Percentiles rank a stretch among this genome's conserved stretches.
Conservation (phyloP, 2,329 filamentous ascomycete species). For the Colletotrichum sp. region DNA sequence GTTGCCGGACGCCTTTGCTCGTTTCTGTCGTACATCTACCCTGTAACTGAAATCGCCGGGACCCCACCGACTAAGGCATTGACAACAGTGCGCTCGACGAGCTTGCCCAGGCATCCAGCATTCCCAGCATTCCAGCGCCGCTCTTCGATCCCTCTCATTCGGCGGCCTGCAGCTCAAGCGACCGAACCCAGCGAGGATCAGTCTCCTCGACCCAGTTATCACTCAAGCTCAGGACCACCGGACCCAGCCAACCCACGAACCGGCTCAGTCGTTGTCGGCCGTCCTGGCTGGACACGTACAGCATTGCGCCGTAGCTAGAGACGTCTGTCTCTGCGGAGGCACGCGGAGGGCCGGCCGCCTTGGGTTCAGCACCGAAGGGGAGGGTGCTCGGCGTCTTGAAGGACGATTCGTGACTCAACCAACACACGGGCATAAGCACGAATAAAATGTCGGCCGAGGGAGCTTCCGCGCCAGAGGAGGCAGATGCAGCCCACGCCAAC, state of each 20-base stretch:
- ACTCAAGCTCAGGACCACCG: slow-evolving; percentile 15
- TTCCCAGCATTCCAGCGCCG: slow-evolving; percentile 9
- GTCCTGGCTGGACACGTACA: slow-evolving; percentile 2
- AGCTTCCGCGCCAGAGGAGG: neutral
- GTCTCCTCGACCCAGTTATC: slow-evolving; percentile 15
- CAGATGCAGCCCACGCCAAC: neutral
- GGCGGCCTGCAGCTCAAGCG: neutral
- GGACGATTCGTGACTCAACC: neutral
- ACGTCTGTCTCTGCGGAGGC: neutral
- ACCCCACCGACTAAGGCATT: slow-evolving; percentile 16
- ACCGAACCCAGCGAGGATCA: slow-evolving; percentile 19
- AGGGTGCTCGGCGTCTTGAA: neutral
- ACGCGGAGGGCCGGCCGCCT: neutral
- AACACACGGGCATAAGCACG: neutral
- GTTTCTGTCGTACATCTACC: neutral
- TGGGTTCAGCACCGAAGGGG: neutral
- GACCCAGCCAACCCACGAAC: slow-evolving; percentile 15
- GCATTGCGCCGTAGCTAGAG: neutral
- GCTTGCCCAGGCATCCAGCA: slow-evolving; percentile 10
- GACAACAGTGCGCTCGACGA: slow-evolving; percentile 16
- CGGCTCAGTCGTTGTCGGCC: neutral
- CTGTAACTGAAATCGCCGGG: neutral
- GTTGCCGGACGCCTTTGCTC: neutral
- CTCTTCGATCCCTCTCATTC: slow-evolving; percentile 10
- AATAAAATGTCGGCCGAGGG: slow-evolving; percentile 9